These are phyloP conservation scores for Eruca vesicaria DNA, from an alignment of 441 rosid species.

Conservation along the genomic window DNA sequence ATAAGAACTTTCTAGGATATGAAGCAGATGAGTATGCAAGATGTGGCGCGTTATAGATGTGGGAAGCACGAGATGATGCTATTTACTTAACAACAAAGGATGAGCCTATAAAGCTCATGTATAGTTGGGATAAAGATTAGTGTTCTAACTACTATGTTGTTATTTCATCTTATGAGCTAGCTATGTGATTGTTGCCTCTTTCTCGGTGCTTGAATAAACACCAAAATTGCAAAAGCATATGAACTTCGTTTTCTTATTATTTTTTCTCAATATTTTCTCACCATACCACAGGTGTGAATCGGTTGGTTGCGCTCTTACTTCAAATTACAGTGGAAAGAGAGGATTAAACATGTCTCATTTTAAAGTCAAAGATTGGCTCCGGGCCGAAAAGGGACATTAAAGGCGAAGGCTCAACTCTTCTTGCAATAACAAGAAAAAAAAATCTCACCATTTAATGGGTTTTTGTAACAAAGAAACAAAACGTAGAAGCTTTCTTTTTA, in stretches of 20 bases:
- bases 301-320: neutral
- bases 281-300: neutral
- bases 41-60: neutral
- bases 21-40: neutral
- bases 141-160: neutral
- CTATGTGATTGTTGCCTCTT: neutral
- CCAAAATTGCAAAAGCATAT: neutral
- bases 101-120: neutral
- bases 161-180: neutral
- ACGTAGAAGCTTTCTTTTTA: neutral
- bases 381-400: neutral
- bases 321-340: neutral
- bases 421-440: neutral
- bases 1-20: neutral
- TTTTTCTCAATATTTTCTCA: neutral
- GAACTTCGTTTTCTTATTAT: neutral
- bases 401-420: neutral
- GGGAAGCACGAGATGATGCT: constrained; percentile 16
- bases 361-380: neutral
- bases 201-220: neutral
- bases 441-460: neutral
- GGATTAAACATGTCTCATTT: neutral
- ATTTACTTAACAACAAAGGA: constrained; percentile 1
- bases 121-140: constrained; percentile 4
- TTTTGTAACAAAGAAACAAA: neutral